Percentiles rank a stretch among this genome's conserved stretches.
These are phyloP conservation scores for Echria macrotheca DNA, from an alignment of 495 filamentous ascomycete genomes.

Conservation along the genomic window DNA sequence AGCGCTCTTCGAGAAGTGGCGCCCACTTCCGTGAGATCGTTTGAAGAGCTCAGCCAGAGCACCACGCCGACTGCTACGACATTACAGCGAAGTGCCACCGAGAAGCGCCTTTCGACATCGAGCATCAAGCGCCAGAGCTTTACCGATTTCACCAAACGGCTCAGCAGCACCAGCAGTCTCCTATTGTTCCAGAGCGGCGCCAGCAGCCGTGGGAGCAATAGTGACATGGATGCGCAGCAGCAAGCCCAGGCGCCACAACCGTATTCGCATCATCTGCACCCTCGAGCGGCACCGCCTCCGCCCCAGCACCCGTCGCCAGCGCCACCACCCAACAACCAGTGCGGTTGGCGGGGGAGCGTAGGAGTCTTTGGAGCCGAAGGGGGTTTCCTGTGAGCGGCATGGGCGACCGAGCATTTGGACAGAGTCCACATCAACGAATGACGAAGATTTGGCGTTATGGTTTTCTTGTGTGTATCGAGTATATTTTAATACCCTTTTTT, in stretches of 20 bases:
- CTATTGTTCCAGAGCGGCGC: conserved; percentile 42
- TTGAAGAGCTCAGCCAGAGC: conserved; percentile 15
- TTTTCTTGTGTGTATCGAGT: too few species aligned
- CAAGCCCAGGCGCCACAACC: conserved; percentile 5
- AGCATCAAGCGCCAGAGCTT: conserved; percentile 46
- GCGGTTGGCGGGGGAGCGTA: conserved; percentile 46
- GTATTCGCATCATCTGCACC: conserved; percentile 22
- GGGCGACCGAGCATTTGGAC: neutral
- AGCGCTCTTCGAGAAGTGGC: conserved; percentile 5
- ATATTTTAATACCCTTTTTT: too few species aligned
- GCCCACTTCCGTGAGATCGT: neutral
- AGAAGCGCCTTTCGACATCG: conserved; percentile 43
- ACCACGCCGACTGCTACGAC: conserved; percentile 14
- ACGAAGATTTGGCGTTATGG: too few species aligned
- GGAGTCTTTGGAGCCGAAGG: conserved; percentile 48
- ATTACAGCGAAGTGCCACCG: conserved; percentile 16
- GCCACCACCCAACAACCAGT: conserved; percentile 19
- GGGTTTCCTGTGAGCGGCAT: conserved; percentile 28
- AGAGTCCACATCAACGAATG: neutral
- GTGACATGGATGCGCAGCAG: conserved; percentile 32
- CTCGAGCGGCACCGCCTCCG: conserved; percentile 13
- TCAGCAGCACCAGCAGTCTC: conserved; percentile 48
- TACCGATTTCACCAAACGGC: conserved; percentile 48
- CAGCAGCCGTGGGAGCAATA: conserved; percentile 43
- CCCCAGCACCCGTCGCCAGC: conserved; percentile 10